Percentiles rank a stretch among this genome's conserved stretches.
These are phyloP conservation scores for Talaromyces wortmannii DNA, from an alignment of 495 filamentous ascomycete species.

Conservation along the genomic window DNA sequence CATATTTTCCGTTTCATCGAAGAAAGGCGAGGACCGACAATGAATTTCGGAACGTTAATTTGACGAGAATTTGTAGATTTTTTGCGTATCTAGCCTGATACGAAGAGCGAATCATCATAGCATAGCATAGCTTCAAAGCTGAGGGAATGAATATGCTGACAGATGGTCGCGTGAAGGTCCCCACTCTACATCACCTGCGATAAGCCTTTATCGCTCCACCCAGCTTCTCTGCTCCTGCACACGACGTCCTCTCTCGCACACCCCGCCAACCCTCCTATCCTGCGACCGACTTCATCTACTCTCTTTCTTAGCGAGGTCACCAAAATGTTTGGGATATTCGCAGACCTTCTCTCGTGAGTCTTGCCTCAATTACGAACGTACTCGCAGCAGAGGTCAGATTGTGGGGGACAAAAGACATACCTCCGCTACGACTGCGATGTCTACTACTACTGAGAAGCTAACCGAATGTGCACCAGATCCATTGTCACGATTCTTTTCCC, in stretches of 20 bases:
- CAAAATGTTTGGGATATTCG: slow-evolving; percentile 73
- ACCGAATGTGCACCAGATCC: slow-evolving; percentile 48
- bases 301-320: not conserved
- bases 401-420: not conserved
- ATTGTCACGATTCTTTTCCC: slow-evolving; percentile 90
- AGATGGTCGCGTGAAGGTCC: too few relatives aligned
- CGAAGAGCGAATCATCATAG: too few relatives aligned
- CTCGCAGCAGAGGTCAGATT: too few relatives aligned
- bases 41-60: too few relatives aligned
- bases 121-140: too few relatives aligned
- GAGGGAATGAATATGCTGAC: too few relatives aligned
- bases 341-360: slow-evolving; percentile 73
- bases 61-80: too few relatives aligned
- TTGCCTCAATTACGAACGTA: not conserved
- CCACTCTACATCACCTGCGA: not conserved
- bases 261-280: slow-evolving; percentile 6
- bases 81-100: too few relatives aligned
- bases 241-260: not conserved
- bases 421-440: not conserved
- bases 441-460: not conserved
- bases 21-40: too few relatives aligned
- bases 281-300: not conserved
- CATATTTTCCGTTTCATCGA: too few relatives aligned
- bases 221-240: slow-evolving; percentile 4
- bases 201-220: slow-evolving; percentile 9